A percentile compares a stretch with the other conserved stretches of the same genome.
Conservation (phyloP, 306 rosid genomes). For the Mucuna pruriens region DNA sequence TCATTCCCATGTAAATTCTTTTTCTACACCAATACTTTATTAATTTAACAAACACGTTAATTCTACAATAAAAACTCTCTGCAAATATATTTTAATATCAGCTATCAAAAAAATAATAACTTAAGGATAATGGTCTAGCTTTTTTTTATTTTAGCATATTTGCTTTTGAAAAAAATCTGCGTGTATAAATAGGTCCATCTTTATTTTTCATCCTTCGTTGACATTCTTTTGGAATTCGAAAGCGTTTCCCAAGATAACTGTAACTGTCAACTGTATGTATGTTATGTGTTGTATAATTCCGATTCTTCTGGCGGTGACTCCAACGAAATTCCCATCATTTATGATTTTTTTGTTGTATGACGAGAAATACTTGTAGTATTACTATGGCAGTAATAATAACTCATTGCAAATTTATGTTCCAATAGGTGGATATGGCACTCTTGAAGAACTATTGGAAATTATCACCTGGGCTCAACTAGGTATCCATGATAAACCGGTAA, state of each 20-base stretch:
- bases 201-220: background rate
- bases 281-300: background rate
- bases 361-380: background rate
- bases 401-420: background rate
- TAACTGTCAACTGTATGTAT: constrained; percentile 37
- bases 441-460: constrained; percentile 85
- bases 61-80: too few species aligned
- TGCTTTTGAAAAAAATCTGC: background rate
- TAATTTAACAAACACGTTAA: background rate
- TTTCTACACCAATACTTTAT: background rate
- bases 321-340: background rate
- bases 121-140: too few species aligned
- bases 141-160: background rate
- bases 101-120: too few species aligned
- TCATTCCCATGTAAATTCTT: background rate
- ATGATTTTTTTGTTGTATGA: background rate
- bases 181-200: background rate
- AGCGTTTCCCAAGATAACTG: constrained; percentile 20
- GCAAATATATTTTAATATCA: too few species aligned
- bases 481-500: constrained; percentile 92
- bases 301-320: constrained; percentile 3
- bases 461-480: constrained; percentile 98
- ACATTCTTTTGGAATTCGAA: background rate
- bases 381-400: background rate
- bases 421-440: constrained; percentile 91